A percentile compares a stretch with the other conserved stretches of the same genome.
Conservation (phyloP, 2,329 filamentous ascomycete genomes). For the Plenodomus lindquistii region DNA sequence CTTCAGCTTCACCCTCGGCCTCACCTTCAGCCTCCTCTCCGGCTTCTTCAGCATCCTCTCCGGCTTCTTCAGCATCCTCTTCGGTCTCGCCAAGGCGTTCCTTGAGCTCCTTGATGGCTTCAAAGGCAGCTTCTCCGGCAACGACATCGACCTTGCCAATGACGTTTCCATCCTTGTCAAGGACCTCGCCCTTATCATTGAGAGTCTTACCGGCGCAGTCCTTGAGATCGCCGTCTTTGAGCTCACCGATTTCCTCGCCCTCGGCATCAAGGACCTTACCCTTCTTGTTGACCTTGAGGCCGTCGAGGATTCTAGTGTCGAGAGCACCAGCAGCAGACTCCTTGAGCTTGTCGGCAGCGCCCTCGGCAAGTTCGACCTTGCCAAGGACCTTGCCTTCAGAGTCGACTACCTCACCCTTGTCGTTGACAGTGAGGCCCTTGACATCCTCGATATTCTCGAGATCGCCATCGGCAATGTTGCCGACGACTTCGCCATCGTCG, state of each 20-base stretch:
- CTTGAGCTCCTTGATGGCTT: slow-evolving; percentile 53
- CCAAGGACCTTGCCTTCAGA: slow-evolving; percentile 56
- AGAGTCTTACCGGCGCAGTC: slow-evolving; percentile 53
- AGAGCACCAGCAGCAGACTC: slow-evolving; percentile 46
- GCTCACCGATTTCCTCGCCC: slow-evolving; percentile 56
- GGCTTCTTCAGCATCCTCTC: slow-evolving; percentile 3
- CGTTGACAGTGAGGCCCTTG: slow-evolving; percentile 55
- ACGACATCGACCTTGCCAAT: slow-evolving; percentile 55
- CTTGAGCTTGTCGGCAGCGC: slow-evolving; percentile 53
- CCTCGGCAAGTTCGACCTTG: slow-evolving; percentile 55
- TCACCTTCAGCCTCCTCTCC: slow-evolving; percentile 1
- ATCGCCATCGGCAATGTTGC: slow-evolving; percentile 52
- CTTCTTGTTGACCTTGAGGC: slow-evolving; percentile 62
- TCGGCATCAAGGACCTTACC: slow-evolving; percentile 57
- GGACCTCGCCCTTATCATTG: slow-evolving; percentile 56
- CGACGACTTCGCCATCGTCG: slow-evolving; percentile 55
- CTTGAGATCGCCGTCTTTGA: slow-evolving; percentile 51
- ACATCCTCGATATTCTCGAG: slow-evolving; percentile 47
- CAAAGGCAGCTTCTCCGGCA: slow-evolving; percentile 55
- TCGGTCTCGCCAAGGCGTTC: slow-evolving; percentile 50
- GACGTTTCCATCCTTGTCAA: slow-evolving; percentile 56
- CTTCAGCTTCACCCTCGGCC: slow-evolving; percentile 4
- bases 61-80: slow-evolving; percentile 7
- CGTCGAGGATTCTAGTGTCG: slow-evolving; percentile 55
- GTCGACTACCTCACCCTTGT: slow-evolving; percentile 56